These are phyloP conservation scores for Globisporangium sylvaticum DNA, from an alignment of 352 stramenopile species.

Conservation along the genomic window DNA sequence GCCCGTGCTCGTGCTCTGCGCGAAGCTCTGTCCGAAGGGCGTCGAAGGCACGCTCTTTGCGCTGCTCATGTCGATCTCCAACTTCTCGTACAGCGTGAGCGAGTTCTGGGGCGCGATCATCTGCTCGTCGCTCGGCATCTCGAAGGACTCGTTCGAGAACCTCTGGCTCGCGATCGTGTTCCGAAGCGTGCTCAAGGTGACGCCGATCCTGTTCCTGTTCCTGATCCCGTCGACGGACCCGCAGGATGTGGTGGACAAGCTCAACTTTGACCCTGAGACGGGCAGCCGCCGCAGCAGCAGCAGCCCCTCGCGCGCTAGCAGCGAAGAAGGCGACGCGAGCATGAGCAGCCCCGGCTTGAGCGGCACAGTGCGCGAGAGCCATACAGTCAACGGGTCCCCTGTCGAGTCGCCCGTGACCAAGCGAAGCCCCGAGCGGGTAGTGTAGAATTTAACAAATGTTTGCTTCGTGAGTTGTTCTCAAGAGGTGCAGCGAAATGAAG, in stretches of 20 bases:
- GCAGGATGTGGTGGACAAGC: slow-evolving; percentile 68
- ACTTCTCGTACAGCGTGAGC: slow-evolving; percentile 91
- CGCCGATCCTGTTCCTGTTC: slow-evolving; percentile 89
- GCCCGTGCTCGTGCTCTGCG: slow-evolving; percentile 93
- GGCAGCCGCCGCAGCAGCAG: slow-evolving; percentile 14
- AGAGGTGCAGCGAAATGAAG: too few relatives aligned
- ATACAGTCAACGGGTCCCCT: slow-evolving; percentile 33
- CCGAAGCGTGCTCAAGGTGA: slow-evolving; percentile 89
- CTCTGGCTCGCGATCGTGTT: slow-evolving; percentile 89
- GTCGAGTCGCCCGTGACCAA: slow-evolving; percentile 12
- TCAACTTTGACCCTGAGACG: slow-evolving; percentile 44
- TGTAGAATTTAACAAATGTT: slow-evolving; percentile 7
- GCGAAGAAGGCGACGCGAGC: slow-evolving; percentile 23
- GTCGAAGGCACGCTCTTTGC: slow-evolving; percentile 97
- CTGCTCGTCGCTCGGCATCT: slow-evolving; percentile 86
- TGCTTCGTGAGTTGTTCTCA: too few relatives aligned
- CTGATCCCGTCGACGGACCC: slow-evolving; percentile 73
- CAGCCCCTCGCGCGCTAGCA: slow-evolving; percentile 20
- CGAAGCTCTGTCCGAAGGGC: slow-evolving; percentile 92
- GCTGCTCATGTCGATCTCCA: slow-evolving; percentile 96
- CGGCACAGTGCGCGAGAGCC: slow-evolving; percentile 40
- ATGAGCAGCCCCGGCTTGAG: slow-evolving; percentile 14
- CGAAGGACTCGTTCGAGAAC: slow-evolving; percentile 90
- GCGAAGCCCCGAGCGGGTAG: slow-evolving; percentile 7
- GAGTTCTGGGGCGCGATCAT: slow-evolving; percentile 91